phyloP scores from a whole-genome alignment of 192 early-diverging fungal genomes.

The Spinellus fusiger region DNA sequence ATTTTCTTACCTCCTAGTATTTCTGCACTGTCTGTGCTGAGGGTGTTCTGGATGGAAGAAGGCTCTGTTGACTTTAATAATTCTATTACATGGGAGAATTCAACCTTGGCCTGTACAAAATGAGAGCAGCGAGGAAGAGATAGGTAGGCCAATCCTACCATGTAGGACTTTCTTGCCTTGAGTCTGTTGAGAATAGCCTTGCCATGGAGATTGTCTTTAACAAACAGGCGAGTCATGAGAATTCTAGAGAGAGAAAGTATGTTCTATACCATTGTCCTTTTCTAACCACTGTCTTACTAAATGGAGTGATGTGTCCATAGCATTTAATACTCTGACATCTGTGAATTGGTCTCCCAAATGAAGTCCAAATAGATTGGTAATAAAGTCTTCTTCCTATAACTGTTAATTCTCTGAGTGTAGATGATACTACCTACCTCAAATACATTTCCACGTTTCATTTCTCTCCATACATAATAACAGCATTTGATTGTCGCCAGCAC shows the following conservation, averaged over 20 bases:
- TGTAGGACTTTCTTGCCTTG: slow-evolving; percentile 31
- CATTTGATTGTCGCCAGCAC: slow-evolving; percentile 43
- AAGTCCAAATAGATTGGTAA: slow-evolving; percentile 47
- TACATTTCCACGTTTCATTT: slow-evolving; percentile 51
- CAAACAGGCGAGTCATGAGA: background rate
- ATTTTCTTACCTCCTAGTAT: background rate
- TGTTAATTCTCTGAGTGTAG: too few relatives aligned
- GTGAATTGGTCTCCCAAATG: slow-evolving; percentile 40
- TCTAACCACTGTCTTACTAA: slow-evolving; percentile 3
- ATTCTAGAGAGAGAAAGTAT: background rate
- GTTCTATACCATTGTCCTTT: background rate
- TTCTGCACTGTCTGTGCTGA: background rate
- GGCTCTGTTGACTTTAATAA: slow-evolving; percentile 8
- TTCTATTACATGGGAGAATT: slow-evolving; percentile 11
- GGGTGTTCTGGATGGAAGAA: slow-evolving; percentile 15
- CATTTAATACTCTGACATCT: slow-evolving; percentile 21
- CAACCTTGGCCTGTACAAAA: slow-evolving; percentile 29
- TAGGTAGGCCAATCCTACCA: slow-evolving; percentile 38
- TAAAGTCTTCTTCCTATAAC: slow-evolving; percentile 60
- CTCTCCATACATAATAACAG: slow-evolving; percentile 45
- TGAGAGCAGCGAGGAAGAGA: slow-evolving; percentile 36
- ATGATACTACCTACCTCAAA: slow-evolving; percentile 37
- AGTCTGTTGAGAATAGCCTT: slow-evolving; percentile 21
- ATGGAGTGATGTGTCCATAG: slow-evolving; percentile 28
- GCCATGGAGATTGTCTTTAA: background rate